A percentile compares a stretch with the other conserved stretches of the same genome.
Conservation (phyloP, 1,284 basidiomycete species). For the Fomes fomentarius region DNA sequence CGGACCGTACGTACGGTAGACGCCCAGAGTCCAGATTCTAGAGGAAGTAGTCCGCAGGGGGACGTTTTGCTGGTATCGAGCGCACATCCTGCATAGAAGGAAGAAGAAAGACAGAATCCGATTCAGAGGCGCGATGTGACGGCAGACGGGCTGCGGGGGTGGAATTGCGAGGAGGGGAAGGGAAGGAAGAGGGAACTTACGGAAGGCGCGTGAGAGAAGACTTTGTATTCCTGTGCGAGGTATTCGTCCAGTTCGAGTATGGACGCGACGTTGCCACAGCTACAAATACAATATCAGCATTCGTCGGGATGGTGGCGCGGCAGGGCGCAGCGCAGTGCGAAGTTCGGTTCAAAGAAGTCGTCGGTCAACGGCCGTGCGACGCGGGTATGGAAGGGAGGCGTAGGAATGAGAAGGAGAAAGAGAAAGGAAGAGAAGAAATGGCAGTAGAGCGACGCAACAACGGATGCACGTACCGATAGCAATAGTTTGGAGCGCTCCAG, state of each 20-base stretch:
- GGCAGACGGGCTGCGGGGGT: too few species aligned
- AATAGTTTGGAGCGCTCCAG: conserved; percentile 99
- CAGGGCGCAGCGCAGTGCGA: not conserved
- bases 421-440: too few species aligned
- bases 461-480: conserved; percentile 88
- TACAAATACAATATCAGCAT: conserved; percentile 33
- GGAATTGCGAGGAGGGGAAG: conserved; percentile 22
- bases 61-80: conserved; percentile 86
- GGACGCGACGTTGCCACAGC: conserved; percentile 93
- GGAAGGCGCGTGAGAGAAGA: conserved; percentile 79
- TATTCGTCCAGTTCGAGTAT: conserved; percentile 93
- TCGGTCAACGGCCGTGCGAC: not conserved
- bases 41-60: conserved; percentile 85
- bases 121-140: conserved; percentile 17
- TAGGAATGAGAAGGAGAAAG: too few species aligned
- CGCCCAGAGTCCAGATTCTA: too few species aligned
- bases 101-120: conserved; percentile 24
- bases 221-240: conserved; percentile 90
- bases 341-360: not conserved
- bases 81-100: conserved; percentile 68
- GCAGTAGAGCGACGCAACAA: too few species aligned
- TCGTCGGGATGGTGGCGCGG: not conserved
- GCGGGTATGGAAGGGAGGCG: too few species aligned
- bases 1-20: too few species aligned
- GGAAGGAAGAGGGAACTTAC: conserved; percentile 42